These are phyloP conservation scores for Pseudonitzschia delicatissima DNA, from an alignment of 108 stramenopile species.

Conservation along the genomic window DNA sequence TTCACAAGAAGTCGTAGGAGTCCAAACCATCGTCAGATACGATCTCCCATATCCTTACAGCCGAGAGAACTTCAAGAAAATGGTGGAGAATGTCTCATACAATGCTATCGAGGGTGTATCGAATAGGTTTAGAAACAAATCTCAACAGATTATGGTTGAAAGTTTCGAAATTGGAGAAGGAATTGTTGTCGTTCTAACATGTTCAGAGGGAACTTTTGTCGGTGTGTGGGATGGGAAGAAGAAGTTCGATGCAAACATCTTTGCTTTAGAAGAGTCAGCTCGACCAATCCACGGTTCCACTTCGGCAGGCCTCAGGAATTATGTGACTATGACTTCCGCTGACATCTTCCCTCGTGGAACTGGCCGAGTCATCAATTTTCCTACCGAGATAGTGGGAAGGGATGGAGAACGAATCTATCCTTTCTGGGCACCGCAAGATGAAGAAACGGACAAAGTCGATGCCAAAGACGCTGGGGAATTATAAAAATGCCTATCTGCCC, in stretches of 20 bases:
- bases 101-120: background rate
- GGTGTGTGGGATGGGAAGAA: constrained; percentile 63
- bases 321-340: background rate
- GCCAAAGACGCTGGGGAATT: background rate
- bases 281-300: background rate
- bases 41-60: background rate
- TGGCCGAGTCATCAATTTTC: constrained; percentile 16
- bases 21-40: background rate
- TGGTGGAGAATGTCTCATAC: background rate
- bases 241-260: constrained; percentile 59
- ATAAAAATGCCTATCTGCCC: too few relatives aligned
- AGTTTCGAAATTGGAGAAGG: background rate
- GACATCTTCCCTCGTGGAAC: constrained; percentile 24
- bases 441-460: background rate
- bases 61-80: background rate
- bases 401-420: background rate
- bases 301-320: background rate
- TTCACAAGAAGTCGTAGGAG: background rate
- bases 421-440: background rate
- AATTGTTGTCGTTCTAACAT: constrained; percentile 33
- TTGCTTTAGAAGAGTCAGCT: constrained; percentile 44
- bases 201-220: constrained; percentile 36
- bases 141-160: background rate
- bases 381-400: constrained; percentile 1
- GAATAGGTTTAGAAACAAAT: background rate